Percentiles rank a stretch among this genome's conserved stretches.
phyloP scores from a whole-genome alignment of 176 grass and related monocot species.

The Ampelocalamus luodianensis region DNA sequence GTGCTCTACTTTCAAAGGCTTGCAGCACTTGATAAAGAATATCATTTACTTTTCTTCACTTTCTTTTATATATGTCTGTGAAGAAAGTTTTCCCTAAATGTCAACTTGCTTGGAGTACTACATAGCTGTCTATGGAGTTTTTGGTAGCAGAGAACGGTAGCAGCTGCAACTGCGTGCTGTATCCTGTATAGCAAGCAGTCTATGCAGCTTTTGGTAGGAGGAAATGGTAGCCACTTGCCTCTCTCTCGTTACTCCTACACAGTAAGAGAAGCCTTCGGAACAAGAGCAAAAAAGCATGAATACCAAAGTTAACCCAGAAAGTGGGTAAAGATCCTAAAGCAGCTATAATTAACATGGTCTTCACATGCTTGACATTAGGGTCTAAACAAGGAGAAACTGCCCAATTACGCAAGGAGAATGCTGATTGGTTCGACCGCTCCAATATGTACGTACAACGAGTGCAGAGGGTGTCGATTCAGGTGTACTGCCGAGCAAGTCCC shows the following conservation, averaged over 20 bases:
- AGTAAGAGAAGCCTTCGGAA: slow-evolving; percentile 31
- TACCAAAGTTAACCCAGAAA: slow-evolving; percentile 25
- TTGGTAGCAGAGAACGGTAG: neutral
- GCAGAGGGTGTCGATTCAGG: slow-evolving; percentile 85
- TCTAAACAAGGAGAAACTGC: slow-evolving; percentile 36
- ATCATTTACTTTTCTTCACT: neutral
- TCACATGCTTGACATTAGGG: slow-evolving; percentile 44
- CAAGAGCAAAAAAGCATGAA: slow-evolving; percentile 21
- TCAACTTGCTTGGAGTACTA: slow-evolving; percentile 27
- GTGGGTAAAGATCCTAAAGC: slow-evolving; percentile 21
- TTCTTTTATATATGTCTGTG: slow-evolving; percentile 8
- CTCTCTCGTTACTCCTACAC: slow-evolving; percentile 2
- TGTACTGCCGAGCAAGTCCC: slow-evolving; percentile 90
- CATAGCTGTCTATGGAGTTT: slow-evolving; percentile 14
- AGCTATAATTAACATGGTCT: slow-evolving; percentile 45
- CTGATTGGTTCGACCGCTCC: slow-evolving; percentile 89
- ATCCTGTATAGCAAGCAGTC: neutral
- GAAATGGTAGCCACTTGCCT: slow-evolving; percentile 23
- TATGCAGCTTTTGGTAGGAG: neutral
- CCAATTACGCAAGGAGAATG: slow-evolving; percentile 56
- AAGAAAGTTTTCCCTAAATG: slow-evolving; percentile 8
- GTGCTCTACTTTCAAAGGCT: slow-evolving; percentile 31
- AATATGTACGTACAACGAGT: slow-evolving; percentile 88
- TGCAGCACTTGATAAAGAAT: neutral
- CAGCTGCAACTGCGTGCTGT: neutral